Conservation (phyloP, 257 asterid species). For the Ilex aquifolium region DNA sequence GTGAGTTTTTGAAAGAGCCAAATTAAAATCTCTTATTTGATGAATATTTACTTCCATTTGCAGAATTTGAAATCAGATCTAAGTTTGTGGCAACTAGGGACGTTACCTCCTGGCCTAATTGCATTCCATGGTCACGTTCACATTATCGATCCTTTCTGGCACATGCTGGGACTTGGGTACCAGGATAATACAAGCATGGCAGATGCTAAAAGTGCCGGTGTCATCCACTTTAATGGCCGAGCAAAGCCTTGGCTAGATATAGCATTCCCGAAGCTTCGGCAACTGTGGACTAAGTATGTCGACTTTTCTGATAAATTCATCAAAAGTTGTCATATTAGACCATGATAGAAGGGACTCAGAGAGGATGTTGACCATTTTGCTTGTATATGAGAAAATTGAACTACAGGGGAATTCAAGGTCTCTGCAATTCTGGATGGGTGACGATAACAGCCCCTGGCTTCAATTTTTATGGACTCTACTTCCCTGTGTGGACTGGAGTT, state of each 20-base stretch:
- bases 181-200: conserved; percentile 70
- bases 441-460: conserved; percentile 26
- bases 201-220: conserved; percentile 76
- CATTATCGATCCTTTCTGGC: conserved; percentile 77
- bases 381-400: conserved; percentile 33
- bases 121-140: conserved; percentile 86
- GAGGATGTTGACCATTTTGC: conserved; percentile 12
- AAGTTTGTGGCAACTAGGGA: conserved; percentile 97
- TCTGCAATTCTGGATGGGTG: conserved; percentile 22
- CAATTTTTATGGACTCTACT: conserved; percentile 37
- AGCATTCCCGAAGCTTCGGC: conserved; percentile 80
- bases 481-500: conserved; percentile 12
- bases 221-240: conserved; percentile 86
- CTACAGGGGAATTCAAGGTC: conserved; percentile 18
- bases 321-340: conserved; percentile 72
- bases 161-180: conserved; percentile 93
- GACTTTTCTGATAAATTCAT: conserved; percentile 73
- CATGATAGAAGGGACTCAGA: conserved; percentile 35
- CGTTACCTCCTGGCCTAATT: conserved; percentile 89
- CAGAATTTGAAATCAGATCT: conserved; percentile 91
- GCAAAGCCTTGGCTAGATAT: conserved; percentile 99
- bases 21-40: background rate
- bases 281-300: conserved; percentile 75
- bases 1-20: no score
- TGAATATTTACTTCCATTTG: conserved; percentile 7